Percentiles rank a stretch among this genome's conserved stretches.
phyloP scores from a whole-genome alignment of 495 filamentous ascomycete species.

The Schizothecium vesticola region DNA sequence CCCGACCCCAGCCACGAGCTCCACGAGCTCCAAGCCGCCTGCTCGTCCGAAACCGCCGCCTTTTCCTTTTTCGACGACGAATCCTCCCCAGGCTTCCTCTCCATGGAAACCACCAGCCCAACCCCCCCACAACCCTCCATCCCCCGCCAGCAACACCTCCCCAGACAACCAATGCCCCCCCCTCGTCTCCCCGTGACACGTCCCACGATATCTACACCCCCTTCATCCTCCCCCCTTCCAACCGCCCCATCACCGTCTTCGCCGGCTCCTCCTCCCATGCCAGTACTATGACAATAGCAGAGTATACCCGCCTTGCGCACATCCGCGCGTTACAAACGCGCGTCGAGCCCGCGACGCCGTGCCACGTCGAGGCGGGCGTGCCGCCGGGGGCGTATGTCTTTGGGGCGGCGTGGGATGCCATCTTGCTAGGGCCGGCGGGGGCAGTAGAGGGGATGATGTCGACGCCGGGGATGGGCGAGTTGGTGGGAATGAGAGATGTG shows the following conservation, averaged over 20 bases:
- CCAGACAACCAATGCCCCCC: not conserved
- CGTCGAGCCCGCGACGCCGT: slow-evolving; percentile 34
- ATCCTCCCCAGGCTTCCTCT: slow-evolving; percentile 17
- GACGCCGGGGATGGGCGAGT: slow-evolving; percentile 15
- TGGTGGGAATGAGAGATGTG: slow-evolving; percentile 34
- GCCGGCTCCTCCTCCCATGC: slow-evolving; percentile 27
- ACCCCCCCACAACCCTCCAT: no score
- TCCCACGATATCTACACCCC: not conserved
- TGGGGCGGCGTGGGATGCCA: slow-evolving; percentile 37
- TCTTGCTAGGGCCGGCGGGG: slow-evolving; percentile 8
- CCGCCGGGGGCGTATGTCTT: slow-evolving; percentile 34
- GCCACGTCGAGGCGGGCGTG: slow-evolving; percentile 38
- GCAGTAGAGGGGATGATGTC: slow-evolving; percentile 1
- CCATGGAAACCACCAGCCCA: no score
- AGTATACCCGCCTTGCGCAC: slow-evolving; percentile 36
- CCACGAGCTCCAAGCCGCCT: slow-evolving; percentile 11
- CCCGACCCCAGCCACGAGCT: slow-evolving; percentile 27
- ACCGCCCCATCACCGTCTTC: slow-evolving; percentile 29
- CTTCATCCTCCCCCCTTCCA: not conserved
- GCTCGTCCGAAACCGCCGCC: no score
- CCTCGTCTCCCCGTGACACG: not conserved
- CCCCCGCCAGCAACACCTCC: no score
- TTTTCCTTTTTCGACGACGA: slow-evolving; percentile 4
- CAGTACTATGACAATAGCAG: slow-evolving; percentile 27
- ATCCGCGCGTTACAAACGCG: slow-evolving; percentile 20